Percentiles rank a stretch among this genome's conserved stretches.
Evolutionary conservation across 306 rosid species (phyloP).

Genomic region (Quercus robur): DNA sequence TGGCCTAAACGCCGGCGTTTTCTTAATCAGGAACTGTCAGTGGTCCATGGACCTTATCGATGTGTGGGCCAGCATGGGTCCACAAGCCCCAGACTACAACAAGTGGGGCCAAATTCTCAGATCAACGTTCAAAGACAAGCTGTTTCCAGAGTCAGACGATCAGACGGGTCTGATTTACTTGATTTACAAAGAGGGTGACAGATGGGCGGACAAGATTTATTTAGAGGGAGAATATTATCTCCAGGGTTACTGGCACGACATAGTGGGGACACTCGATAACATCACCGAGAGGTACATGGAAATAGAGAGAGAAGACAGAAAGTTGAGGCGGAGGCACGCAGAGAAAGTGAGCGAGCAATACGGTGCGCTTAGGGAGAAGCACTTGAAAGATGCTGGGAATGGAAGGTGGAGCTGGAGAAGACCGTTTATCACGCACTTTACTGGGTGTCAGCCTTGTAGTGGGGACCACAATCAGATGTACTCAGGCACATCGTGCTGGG

Average conservation of each 20-base stretch:
- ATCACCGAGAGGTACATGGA: slow-evolving; percentile 30
- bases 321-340: slow-evolving; percentile 67
- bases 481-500: slow-evolving; percentile 57
- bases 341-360: slow-evolving; percentile 67
- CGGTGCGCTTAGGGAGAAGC: slow-evolving; percentile 48
- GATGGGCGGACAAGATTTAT: slow-evolving; percentile 72
- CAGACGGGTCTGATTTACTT: slow-evolving; percentile 84
- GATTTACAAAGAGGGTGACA: slow-evolving; percentile 48
- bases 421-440: slow-evolving; percentile 83
- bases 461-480: slow-evolving; percentile 67
- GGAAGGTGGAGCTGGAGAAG: slow-evolving; percentile 58
- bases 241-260: slow-evolving; percentile 79
- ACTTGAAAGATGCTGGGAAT: slow-evolving; percentile 37
- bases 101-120: slow-evolving; percentile 60
- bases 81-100: slow-evolving; percentile 59
- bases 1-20: slow-evolving; percentile 90
- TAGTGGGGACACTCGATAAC: slow-evolving; percentile 40
- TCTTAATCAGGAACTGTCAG: slow-evolving; percentile 74
- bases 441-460: slow-evolving; percentile 94
- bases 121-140: slow-evolving; percentile 66
- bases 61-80: slow-evolving; percentile 87
- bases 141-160: slow-evolving; percentile 83
- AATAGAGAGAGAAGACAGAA: slow-evolving; percentile 31
- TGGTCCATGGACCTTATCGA: slow-evolving; percentile 85
- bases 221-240: slow-evolving; percentile 64